Evolutionary conservation across 176 grass and related monocot genomes (phyloP).

Genomic region (Aegilops speltoides): DNA sequence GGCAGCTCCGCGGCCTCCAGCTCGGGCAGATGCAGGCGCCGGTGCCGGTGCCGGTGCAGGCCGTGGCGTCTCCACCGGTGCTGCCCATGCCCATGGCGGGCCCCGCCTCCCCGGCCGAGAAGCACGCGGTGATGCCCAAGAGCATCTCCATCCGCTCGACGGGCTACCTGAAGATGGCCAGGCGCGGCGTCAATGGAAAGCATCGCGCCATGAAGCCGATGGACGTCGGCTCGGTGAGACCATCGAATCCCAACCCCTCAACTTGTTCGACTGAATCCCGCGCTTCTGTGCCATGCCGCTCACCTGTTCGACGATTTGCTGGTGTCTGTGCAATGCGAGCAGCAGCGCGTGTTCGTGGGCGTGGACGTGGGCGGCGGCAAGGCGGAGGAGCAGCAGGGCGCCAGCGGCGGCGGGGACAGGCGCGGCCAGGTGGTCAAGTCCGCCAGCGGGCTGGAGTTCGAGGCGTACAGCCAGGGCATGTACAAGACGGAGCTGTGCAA

Average conservation of each 20-base stretch:
- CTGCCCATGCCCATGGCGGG: not conserved
- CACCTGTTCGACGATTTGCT: constrained; percentile 3
- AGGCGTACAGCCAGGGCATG: constrained; percentile 97
- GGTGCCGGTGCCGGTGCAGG: not conserved
- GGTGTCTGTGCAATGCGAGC: constrained; percentile 41
- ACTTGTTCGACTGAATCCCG: not conserved
- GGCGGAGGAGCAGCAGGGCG: constrained; percentile 8
- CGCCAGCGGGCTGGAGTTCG: constrained; percentile 63
- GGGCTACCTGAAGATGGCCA: constrained; percentile 64
- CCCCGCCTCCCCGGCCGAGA: constrained; percentile 33
- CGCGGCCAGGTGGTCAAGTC: constrained; percentile 13
- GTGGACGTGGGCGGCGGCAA: constrained; percentile 18
- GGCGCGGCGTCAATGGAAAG: constrained; percentile 15
- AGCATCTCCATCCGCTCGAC: constrained; percentile 84
- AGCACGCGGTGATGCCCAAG: constrained; percentile 52
- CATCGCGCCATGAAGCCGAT: constrained; percentile 36
- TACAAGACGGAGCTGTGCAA: constrained; percentile 99
- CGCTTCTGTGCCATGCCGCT: not conserved
- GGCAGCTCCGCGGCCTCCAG: constrained; percentile 47
- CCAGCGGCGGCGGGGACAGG: not conserved
- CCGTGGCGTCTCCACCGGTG: not conserved
- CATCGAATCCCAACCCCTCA: not conserved
- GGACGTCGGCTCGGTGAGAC: constrained; percentile 51
- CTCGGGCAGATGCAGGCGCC: constrained; percentile 11
- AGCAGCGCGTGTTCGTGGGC: constrained; percentile 68